phyloP scores from a whole-genome alignment of 1,139 yeast species.

The Nakaseomyces nivariensis region DNA sequence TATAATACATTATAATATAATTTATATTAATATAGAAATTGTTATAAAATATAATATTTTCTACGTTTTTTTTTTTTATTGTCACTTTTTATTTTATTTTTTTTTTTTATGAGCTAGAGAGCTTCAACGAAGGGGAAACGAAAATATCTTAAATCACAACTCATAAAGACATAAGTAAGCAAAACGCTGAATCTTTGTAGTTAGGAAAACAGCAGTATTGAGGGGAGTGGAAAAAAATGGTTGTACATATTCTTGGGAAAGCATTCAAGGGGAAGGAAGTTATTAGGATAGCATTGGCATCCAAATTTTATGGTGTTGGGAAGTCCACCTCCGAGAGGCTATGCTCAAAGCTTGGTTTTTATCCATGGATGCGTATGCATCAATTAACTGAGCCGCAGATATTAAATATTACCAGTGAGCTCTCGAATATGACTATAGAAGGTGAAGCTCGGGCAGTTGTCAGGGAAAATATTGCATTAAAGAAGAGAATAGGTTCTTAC shows the following conservation, averaged over 20 bases:
- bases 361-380: conserved; percentile 90
- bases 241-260: conserved; percentile 67
- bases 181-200: no score
- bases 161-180: no score
- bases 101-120: no score
- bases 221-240: conserved; percentile 36
- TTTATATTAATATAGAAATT: no score
- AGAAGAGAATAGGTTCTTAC: conserved; percentile 75
- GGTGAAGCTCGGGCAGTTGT: conserved; percentile 74
- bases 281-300: conserved; percentile 55
- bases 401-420: conserved; percentile 76
- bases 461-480: conserved; percentile 67
- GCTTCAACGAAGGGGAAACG: no score
- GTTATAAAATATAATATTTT: no score
- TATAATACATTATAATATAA: no score
- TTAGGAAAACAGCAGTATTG: no score
- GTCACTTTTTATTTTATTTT: no score
- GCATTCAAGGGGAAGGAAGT: conserved; percentile 49
- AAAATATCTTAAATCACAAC: no score
- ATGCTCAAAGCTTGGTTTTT: conserved; percentile 82
- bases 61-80: no score
- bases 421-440: conserved; percentile 74
- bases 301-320: conserved; percentile 83
- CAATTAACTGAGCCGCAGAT: conserved; percentile 84
- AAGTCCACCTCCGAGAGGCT: conserved; percentile 59